Conservation (phyloP, 208 protist species). For the Wallacemonas collosoma region DNA sequence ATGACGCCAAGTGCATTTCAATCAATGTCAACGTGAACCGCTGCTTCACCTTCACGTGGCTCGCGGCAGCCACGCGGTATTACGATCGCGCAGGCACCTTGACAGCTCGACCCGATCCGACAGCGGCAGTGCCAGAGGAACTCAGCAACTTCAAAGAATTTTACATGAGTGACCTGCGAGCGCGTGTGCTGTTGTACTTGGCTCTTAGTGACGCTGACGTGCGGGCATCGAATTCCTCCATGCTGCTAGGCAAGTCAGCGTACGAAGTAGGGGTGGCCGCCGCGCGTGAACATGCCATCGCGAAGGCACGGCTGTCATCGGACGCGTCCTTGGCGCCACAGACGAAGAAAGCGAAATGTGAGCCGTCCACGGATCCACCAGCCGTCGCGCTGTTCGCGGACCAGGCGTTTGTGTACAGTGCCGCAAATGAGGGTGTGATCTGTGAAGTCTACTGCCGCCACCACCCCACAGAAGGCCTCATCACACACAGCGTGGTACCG, state of each 20-base stretch:
- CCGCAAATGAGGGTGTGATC: constrained; percentile 55
- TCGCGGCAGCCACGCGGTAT: constrained; percentile 71
- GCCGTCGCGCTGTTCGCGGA: constrained; percentile 6
- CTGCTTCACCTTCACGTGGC: constrained; percentile 86
- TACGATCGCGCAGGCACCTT: constrained; percentile 47
- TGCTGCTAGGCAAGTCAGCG: constrained; percentile 5
- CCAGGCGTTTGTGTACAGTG: constrained; percentile 71
- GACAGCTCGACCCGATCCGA: constrained; percentile 29
- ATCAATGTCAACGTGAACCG: constrained; percentile 84
- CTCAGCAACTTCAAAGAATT: constrained; percentile 89
- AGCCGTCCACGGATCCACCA: neutral
- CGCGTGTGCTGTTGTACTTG: constrained; percentile 71
- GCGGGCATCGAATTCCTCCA: constrained; percentile 18
- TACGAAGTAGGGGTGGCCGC: neutral
- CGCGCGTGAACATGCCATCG: neutral
- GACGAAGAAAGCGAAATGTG: constrained; percentile 5
- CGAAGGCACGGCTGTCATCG: neutral
- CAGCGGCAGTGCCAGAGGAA: constrained; percentile 70
- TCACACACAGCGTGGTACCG: constrained; percentile 44
- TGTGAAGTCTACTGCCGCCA: constrained; percentile 73
- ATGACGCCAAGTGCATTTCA: constrained; percentile 68
- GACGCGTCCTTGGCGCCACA: neutral
- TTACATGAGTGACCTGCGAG: constrained; percentile 84
- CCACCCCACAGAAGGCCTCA: constrained; percentile 52
- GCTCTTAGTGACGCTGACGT: constrained; percentile 34